Evolutionary conservation across 2,329 filamentous ascomycete species (phyloP), one percentile per base, ranked within the genome.

Genomic region (Clarireedia paspali): DNA sequence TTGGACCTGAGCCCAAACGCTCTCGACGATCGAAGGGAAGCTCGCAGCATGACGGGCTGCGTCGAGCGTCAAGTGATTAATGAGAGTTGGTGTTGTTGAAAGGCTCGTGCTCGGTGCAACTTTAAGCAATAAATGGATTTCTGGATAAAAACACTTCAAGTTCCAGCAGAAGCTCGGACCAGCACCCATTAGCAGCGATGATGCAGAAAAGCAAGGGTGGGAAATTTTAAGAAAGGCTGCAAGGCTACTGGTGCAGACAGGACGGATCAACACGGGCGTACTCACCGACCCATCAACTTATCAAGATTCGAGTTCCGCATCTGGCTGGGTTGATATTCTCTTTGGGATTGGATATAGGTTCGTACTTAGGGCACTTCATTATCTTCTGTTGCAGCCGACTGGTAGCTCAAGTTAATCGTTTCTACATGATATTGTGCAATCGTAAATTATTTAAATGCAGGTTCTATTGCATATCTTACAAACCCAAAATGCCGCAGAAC

Each of bases 31-130:
- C 78, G 81, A 75, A 85, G 74, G 73, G 82, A 84, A 72, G 80
- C 81, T 76, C 82, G 83, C 80, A 86, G 79, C 83, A 86, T 86
- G 76, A 77, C 76, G 74, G 74, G 75, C 75, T 77, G 71, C 70
- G 63, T 64, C 59, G 63, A 60, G 59, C 58, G 62, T 64, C 59
- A 58, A 53, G 50, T 50, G 51, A 57, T 59, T 45, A 23, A 24
- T 63, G 62, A 59, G 57, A 52, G 44, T 61, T 56, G 55, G 27
- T 62, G 59, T 51, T 64, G 62, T 53, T 60, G 55, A 57, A 50
- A 53, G 55, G 59, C 54, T 59, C 58, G 56, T 50, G 26, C 17
- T 55, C 17, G 7, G n/a, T 2, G 17, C 12, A 34, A 34, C 57
- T 58, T 47, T 48, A 58, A 55, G 59, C 60, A 59, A 60, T 44